These are phyloP conservation scores for Aegilops speltoides DNA, from an alignment of 176 grass and related monocot species.

Conservation along the genomic window DNA sequence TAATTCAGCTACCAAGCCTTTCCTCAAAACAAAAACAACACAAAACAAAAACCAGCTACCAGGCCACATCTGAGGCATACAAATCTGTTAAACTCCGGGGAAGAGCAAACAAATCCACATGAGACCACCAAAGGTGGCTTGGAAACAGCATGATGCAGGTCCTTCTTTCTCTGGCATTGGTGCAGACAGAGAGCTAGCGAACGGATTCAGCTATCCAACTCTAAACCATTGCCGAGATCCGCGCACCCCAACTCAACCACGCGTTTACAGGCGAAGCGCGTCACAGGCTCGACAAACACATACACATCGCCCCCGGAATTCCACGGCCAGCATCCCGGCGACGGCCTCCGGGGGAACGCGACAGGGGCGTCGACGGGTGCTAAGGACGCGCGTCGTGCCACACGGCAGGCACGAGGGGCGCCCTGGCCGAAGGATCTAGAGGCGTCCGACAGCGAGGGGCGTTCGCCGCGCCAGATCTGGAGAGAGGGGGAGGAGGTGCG, in stretches of 20 bases:
- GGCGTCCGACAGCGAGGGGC: neutral
- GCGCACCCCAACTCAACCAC: neutral
- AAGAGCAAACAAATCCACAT: neutral
- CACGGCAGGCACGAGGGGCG: neutral
- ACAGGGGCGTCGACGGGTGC: neutral
- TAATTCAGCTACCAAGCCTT: neutral
- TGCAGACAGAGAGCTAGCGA: neutral
- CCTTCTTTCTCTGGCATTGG: neutral
- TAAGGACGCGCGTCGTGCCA: neutral
- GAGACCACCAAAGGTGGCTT: neutral
- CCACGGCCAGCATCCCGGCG: neutral
- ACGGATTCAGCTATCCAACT: neutral
- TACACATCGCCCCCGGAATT: neutral
- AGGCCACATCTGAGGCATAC: neutral
- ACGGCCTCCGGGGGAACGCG: neutral
- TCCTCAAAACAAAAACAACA: no score
- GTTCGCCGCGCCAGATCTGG: slow-evolving; percentile 31
- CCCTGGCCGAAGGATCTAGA: neutral
- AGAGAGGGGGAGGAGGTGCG: neutral
- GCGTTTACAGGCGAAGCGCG: neutral
- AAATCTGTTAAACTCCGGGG: neutral
- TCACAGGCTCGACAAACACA: neutral
- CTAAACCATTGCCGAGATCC: neutral
- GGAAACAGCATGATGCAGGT: neutral
- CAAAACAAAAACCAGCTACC: no score